Base-by-base conservation (phyloP, 148 eudicot species). In the Camellia japonica region DNA sequence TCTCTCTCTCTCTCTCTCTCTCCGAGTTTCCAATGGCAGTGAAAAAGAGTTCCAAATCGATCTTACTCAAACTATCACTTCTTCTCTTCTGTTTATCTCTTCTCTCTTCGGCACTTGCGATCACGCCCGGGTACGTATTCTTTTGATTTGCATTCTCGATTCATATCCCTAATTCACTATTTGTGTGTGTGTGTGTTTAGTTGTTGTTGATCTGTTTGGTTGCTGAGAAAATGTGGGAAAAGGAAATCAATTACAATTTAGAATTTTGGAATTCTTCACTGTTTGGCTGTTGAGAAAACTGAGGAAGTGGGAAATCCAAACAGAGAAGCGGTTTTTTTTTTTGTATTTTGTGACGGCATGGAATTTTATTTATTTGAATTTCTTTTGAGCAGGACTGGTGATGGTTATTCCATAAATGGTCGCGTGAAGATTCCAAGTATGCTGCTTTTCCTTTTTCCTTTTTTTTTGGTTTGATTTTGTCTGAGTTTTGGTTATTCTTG, bases 401-500 rank as follows among this genome's bases (percentile, higher is more conserved):
- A 89, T 74, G 91, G 90, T 5, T 91, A 83, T 67, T 83, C 84
- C 41, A 85, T 91, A 5, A 86, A 83, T 82, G 94, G 94, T 16
- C 86, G 87, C 54, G 90, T 91, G 15, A 88, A 85, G 84, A 80
- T 91, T 81, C 87, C 92, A 78, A 80, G 92, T 89, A 76, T 46
- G 87, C 38, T 56, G 75, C 15, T 9, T 7, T 54, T 16, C 49
- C 68, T 47, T 20, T 14, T 6, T n/a, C 63, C 2, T 13, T 6
- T 71, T 30, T 7, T 67, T 42, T 59, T 49, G 16, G n/a, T 30
- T 71, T 14, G 14, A 7, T 46, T 68, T 68, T 38, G 30, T 49
- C 3, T 20, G 49, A 55, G 78, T 67, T 42, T 44, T 15, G 58
- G 7, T 49, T 70, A 2, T 75, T 5, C 8, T 49, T 49, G 52